phyloP scores from a whole-genome alignment of 2,329 filamentous ascomycete species.

The Colletotrichum scovillei region DNA sequence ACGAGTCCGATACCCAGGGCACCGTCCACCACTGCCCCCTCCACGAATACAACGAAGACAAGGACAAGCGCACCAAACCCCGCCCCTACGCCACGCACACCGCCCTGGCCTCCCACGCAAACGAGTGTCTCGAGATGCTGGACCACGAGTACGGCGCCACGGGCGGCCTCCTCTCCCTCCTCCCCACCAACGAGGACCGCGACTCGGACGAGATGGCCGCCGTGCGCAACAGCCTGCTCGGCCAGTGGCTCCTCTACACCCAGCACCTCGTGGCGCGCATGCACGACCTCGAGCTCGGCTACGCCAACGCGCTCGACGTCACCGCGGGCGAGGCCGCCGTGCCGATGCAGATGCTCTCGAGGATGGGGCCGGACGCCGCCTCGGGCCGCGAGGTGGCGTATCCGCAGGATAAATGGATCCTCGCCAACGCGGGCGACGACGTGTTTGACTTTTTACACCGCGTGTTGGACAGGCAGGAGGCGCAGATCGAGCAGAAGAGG shows the following conservation, averaged over 20 bases:
- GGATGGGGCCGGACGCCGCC: slow-evolving; percentile 62
- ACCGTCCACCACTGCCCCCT: slow-evolving; percentile 60
- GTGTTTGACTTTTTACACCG: slow-evolving; percentile 59
- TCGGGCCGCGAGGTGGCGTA: slow-evolving; percentile 64
- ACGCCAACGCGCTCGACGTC: slow-evolving; percentile 62
- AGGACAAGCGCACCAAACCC: slow-evolving; percentile 36
- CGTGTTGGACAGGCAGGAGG: slow-evolving; percentile 59
- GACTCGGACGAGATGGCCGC: slow-evolving; percentile 50
- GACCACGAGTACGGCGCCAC: slow-evolving; percentile 68
- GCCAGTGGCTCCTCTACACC: slow-evolving; percentile 66
- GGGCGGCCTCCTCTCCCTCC: slow-evolving; percentile 66
- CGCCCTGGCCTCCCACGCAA: slow-evolving; percentile 66
- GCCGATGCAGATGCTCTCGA: slow-evolving; percentile 63
- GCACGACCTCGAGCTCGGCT: slow-evolving; percentile 67
- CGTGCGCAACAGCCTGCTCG: slow-evolving; percentile 64
- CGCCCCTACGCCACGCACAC: slow-evolving; percentile 59
- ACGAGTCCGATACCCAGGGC: slow-evolving; percentile 53
- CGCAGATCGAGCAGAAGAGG: slow-evolving; percentile 48
- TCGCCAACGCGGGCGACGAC: slow-evolving; percentile 66
- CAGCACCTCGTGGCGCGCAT: slow-evolving; percentile 65
- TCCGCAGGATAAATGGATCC: slow-evolving; percentile 66
- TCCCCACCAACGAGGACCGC: slow-evolving; percentile 55
- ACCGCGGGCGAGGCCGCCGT: slow-evolving; percentile 62
- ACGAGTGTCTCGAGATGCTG: slow-evolving; percentile 68
- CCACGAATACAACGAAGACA: slow-evolving; percentile 39